phyloP scores from a whole-genome alignment of 768 basidiomycete species.

The Austroboletus eburneus region DNA sequence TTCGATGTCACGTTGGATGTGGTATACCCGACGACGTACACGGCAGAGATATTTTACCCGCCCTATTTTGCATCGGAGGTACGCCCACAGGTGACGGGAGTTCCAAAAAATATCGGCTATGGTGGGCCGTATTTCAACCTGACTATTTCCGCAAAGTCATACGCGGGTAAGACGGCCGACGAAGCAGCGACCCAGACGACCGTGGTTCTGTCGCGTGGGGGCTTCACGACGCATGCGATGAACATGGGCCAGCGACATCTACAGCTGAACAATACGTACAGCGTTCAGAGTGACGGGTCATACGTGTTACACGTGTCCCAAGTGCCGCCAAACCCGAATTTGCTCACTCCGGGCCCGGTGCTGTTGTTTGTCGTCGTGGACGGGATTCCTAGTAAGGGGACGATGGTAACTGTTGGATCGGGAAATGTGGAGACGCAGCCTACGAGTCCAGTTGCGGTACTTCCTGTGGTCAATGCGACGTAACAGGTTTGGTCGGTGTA shows the following conservation, averaged over 20 bases:
- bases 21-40: slow-evolving; percentile 71
- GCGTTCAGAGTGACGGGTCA: slow-evolving; percentile 71
- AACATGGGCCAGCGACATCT: slow-evolving; percentile 83
- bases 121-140: slow-evolving; percentile 56
- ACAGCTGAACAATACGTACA: slow-evolving; percentile 83
- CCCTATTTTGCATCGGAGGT: slow-evolving; percentile 69
- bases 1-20: slow-evolving; percentile 68
- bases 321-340: slow-evolving; percentile 75
- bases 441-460: slow-evolving; percentile 34
- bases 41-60: slow-evolving; percentile 88
- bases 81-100: slow-evolving; percentile 65
- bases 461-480: slow-evolving; percentile 39
- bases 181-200: slow-evolving; percentile 69
- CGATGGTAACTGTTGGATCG: slow-evolving; percentile 71
- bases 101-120: slow-evolving; percentile 73
- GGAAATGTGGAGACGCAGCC: slow-evolving; percentile 77
- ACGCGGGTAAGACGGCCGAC: slow-evolving; percentile 56
- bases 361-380: slow-evolving; percentile 79
- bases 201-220: slow-evolving; percentile 77
- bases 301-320: slow-evolving; percentile 79
- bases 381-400: slow-evolving; percentile 80
- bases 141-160: slow-evolving; percentile 59
- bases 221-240: slow-evolving; percentile 83
- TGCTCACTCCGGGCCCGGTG: slow-evolving; percentile 88
- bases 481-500: too few species aligned